Evolutionary conservation across 345 rosid species (phyloP).

Genomic region (Syzygium aqueum): DNA sequence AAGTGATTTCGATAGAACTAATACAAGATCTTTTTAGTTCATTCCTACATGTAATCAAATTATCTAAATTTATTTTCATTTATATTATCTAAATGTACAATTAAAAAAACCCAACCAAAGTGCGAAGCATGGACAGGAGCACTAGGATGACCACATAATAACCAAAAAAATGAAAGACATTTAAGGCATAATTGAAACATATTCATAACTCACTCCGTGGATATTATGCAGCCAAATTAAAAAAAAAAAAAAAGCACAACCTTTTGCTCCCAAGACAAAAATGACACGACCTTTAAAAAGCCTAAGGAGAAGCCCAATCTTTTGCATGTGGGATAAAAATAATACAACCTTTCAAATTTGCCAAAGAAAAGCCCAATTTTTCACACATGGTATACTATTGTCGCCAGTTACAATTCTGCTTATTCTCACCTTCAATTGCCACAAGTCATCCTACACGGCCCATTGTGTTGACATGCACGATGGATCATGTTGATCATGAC

Average conservation of each 20-base stretch:
- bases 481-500: neutral
- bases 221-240: neutral
- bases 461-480: neutral
- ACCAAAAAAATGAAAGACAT: neutral
- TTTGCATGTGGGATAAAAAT: neutral
- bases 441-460: neutral
- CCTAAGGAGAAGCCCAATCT: neutral
- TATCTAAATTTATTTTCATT: neutral
- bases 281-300: neutral
- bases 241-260: neutral
- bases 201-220: neutral
- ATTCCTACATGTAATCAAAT: neutral
- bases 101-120: neutral
- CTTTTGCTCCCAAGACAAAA: neutral
- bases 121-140: neutral
- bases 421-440: neutral
- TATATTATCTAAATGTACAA: neutral
- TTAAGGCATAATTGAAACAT: neutral
- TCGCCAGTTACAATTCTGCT: neutral
- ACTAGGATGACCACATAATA: neutral
- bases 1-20: neutral
- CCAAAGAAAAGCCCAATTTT: neutral
- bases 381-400: neutral
- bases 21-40: neutral
- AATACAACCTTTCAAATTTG: neutral